A percentile compares a stretch with the other conserved stretches of the same genome.
Evolutionary conservation across 257 asterid genomes (phyloP).

Genomic region (Striga asiatica): DNA sequence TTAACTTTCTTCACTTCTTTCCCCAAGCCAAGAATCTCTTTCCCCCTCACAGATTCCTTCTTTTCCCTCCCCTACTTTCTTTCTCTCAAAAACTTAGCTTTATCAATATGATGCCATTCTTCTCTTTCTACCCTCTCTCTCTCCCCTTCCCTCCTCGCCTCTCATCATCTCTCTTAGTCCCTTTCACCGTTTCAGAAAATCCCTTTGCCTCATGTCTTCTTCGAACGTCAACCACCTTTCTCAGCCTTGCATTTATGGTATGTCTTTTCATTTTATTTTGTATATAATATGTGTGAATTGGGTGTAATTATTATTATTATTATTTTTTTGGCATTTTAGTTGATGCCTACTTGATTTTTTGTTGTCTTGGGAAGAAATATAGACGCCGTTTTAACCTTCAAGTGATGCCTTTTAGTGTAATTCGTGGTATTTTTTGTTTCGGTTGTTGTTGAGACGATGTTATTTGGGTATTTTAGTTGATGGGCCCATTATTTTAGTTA

Average conservation of each 20-base stretch:
- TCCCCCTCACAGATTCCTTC: conserved; percentile 49
- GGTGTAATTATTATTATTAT: background rate
- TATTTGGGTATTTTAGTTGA: background rate
- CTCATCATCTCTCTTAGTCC: conserved; percentile 36
- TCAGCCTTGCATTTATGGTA: conserved; percentile 85
- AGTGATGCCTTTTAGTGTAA: conserved; percentile 5
- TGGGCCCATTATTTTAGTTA: background rate
- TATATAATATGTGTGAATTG: background rate
- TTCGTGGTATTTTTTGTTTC: background rate
- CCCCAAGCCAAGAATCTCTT: conserved; percentile 88
- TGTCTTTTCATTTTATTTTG: background rate
- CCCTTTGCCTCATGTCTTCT: conserved; percentile 59
- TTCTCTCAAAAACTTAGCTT: conserved; percentile 43
- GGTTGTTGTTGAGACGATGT: conserved; percentile 2
- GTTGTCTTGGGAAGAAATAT: background rate
- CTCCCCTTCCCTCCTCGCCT: conserved; percentile 6
- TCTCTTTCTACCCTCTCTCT: conserved; percentile 21
- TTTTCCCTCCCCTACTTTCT: conserved; percentile 16
- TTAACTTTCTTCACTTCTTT: conserved; percentile 44
- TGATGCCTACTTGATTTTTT: background rate
- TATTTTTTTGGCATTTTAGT: conserved; percentile 17
- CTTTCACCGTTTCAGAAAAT: conserved; percentile 40
- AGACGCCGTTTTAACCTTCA: conserved; percentile 11
- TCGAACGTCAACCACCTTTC: conserved; percentile 63
- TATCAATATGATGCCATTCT: conserved; percentile 78